Conservation (phyloP, 495 filamentous ascomycete species). For the Penicillium salamii region DNA sequence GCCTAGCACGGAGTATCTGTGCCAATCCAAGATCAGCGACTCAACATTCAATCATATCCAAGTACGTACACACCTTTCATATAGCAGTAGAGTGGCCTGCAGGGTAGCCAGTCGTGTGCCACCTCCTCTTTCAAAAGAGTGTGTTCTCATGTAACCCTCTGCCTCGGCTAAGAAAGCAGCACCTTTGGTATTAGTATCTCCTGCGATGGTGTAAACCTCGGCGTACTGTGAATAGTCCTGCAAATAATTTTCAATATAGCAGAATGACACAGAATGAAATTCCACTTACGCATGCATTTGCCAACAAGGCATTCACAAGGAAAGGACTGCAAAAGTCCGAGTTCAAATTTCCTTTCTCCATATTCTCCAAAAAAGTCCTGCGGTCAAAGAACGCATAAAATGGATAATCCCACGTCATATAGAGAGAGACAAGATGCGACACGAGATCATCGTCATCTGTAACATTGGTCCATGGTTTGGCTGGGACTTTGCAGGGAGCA, state of each 20-base stretch:
- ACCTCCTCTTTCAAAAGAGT: constrained; percentile 17
- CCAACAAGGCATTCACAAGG: constrained; percentile 46
- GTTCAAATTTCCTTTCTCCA: constrained; percentile 22
- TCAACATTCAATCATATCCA: too few relatives aligned
- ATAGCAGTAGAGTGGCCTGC: constrained; percentile 30
- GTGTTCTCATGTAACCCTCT: constrained; percentile 19
- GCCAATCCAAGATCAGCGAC: too few relatives aligned
- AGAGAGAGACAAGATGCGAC: constrained; percentile 36
- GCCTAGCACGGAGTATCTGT: constrained; percentile 31
- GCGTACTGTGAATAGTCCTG: constrained; percentile 32
- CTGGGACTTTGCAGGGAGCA: constrained; percentile 23
- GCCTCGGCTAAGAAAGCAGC: constrained; percentile 30
- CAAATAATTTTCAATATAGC: neutral
- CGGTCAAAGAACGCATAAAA: constrained; percentile 39
- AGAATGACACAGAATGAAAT: neutral
- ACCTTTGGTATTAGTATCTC: constrained; percentile 29
- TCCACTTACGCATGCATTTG: constrained; percentile 30
- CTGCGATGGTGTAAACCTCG: constrained; percentile 25
- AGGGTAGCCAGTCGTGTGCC: constrained; percentile 23
- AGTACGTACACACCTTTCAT: constrained; percentile 24
- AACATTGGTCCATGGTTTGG: constrained; percentile 39
- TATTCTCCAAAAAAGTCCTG: constrained; percentile 36
- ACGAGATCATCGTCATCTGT: constrained; percentile 40
- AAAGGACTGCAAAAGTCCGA: constrained; percentile 41
- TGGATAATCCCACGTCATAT: constrained; percentile 43